phyloP scores from a whole-genome alignment of 345 rosid genomes.

The Angophora floribunda region DNA sequence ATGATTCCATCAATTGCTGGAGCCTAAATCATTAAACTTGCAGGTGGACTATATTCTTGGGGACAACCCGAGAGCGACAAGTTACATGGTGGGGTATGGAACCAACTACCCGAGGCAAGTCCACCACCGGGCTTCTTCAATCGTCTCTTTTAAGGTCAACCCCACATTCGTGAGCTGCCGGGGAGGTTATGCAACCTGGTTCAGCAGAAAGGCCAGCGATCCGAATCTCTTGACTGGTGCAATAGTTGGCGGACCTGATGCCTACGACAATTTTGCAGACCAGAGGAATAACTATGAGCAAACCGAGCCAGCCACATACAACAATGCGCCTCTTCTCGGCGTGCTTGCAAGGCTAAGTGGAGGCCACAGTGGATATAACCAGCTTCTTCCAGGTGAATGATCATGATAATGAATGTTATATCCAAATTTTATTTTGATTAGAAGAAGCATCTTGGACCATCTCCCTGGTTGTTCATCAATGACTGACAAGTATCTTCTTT shows the following conservation, averaged over 20 bases:
- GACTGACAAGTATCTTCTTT: neutral
- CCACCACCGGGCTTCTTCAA: conserved; percentile 92
- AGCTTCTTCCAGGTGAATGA: conserved; percentile 78
- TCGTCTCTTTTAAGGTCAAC: conserved; percentile 67
- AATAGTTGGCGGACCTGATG: conserved; percentile 94
- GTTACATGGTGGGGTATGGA: conserved; percentile 98
- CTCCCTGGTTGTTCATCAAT: neutral
- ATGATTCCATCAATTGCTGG: neutral
- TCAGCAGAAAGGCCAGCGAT: conserved; percentile 56
- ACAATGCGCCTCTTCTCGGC: conserved; percentile 94
- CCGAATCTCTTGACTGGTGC: conserved; percentile 91
- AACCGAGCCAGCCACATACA: conserved; percentile 98
- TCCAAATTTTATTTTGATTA: neutral
- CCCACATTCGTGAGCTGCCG: conserved; percentile 73
- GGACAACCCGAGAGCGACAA: conserved; percentile 94
- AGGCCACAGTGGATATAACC: conserved; percentile 63
- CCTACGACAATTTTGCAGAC: conserved; percentile 86
- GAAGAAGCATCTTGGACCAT: neutral
- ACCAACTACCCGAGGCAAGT: conserved; percentile 82
- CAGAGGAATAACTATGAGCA: conserved; percentile 91
- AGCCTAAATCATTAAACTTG: neutral
- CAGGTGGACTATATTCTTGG: conserved; percentile 96
- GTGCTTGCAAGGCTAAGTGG: conserved; percentile 68
- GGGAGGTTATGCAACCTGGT: conserved; percentile 95
- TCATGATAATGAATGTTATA: neutral